Evolutionary conservation across 805 yeast species (phyloP).

Genomic region (Metschnikowia continentalis): DNA sequence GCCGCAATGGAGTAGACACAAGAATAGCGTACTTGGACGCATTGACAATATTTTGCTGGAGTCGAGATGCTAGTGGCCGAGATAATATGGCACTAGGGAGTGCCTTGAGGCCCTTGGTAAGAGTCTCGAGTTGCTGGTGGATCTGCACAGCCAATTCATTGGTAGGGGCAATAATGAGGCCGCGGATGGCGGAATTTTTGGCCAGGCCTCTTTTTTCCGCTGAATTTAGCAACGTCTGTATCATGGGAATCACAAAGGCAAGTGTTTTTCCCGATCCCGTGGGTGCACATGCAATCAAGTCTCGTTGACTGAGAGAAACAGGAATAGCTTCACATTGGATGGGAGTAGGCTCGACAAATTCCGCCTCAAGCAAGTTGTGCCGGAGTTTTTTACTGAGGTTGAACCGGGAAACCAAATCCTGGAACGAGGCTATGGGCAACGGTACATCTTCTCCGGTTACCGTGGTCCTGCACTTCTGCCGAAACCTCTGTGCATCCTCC

Average conservation of each 20-base stretch:
- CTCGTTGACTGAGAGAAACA: slow-evolving; percentile 60
- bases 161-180: slow-evolving; percentile 87
- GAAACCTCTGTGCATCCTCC: slow-evolving; percentile 56
- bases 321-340: slow-evolving; percentile 93
- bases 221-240: slow-evolving; percentile 45
- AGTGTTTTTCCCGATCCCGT: slow-evolving; percentile 98
- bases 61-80: slow-evolving; percentile 65
- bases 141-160: slow-evolving; percentile 91
- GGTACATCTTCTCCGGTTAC: slow-evolving; percentile 84
- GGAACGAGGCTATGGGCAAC: slow-evolving; percentile 86
- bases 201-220: slow-evolving; percentile 9
- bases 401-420: slow-evolving; percentile 70
- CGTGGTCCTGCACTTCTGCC: slow-evolving; percentile 62
- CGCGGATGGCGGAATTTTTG: slow-evolving; percentile 54
- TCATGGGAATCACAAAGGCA: slow-evolving; percentile 79
- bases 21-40: slow-evolving; percentile 70
- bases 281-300: slow-evolving; percentile 91
- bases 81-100: slow-evolving; percentile 63
- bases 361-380: slow-evolving; percentile 60
- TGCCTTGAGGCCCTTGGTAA: slow-evolving; percentile 50
- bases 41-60: slow-evolving; percentile 56
- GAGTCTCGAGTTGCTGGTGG: slow-evolving; percentile 56
- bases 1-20: slow-evolving; percentile 83
- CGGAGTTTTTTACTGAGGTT: slow-evolving; percentile 55
- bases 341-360: slow-evolving; percentile 84